Conservation (phyloP, 1,284 basidiomycete genomes). For the Abortiporus biennis region DNA sequence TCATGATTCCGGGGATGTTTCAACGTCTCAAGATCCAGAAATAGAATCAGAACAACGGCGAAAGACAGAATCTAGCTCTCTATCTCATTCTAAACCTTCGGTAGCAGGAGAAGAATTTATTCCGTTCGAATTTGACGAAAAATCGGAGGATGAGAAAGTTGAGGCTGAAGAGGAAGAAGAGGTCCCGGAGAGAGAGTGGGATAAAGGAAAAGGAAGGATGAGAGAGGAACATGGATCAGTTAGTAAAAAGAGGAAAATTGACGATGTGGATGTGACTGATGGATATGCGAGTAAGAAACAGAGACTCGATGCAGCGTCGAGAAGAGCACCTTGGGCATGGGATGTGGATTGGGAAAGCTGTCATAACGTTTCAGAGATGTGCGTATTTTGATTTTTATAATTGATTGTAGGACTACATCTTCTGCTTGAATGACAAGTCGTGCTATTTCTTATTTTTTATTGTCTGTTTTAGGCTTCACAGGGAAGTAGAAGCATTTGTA, state of each 20-base stretch:
- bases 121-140: slow-evolving; percentile 33
- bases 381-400: slow-evolving; percentile 15
- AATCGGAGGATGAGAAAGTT: slow-evolving; percentile 5
- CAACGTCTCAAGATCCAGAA: not conserved
- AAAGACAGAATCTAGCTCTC: not conserved
- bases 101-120: slow-evolving; percentile 47
- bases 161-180: slow-evolving; percentile 23
- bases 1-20: no score
- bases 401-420: slow-evolving; percentile 10
- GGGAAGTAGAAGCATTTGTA: slow-evolving; percentile 82
- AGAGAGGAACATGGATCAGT: slow-evolving; percentile 14
- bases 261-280: slow-evolving; percentile 42
- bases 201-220: slow-evolving; percentile 28
- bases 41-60: not conserved
- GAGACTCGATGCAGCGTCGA: slow-evolving; percentile 48
- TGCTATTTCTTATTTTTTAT: slow-evolving; percentile 5
- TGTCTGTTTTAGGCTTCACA: slow-evolving; percentile 57
- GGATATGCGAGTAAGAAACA: slow-evolving; percentile 54
- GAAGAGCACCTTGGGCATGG: slow-evolving; percentile 74
- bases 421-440: slow-evolving; percentile 7
- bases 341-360: slow-evolving; percentile 78
- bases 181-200: slow-evolving; percentile 36
- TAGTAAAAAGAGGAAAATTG: slow-evolving; percentile 36
- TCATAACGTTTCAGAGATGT: slow-evolving; percentile 79
- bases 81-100: not conserved